These are phyloP conservation scores for Vigna reflexopilosa DNA, from an alignment of 306 rosid genomes.

Conservation along the genomic window DNA sequence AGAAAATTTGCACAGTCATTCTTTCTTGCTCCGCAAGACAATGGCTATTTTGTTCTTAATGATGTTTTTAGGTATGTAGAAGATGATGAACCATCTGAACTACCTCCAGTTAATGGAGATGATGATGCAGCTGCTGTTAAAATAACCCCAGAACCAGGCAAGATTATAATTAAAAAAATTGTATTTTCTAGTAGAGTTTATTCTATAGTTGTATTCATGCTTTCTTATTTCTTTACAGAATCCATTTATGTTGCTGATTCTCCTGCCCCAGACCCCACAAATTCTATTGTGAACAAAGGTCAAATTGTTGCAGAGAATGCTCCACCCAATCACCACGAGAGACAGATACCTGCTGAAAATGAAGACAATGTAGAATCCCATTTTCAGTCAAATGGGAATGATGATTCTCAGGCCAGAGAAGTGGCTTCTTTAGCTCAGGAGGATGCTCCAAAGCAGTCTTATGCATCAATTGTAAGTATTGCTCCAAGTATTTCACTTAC, in stretches of 20 bases:
- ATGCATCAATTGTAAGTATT: constrained; percentile 78
- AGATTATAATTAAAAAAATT: constrained; percentile 23
- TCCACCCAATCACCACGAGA: constrained; percentile 52
- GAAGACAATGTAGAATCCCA: constrained; percentile 51
- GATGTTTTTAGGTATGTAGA: constrained; percentile 81
- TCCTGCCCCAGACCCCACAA: constrained; percentile 53
- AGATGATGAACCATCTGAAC: constrained; percentile 54
- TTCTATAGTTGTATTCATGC: constrained; percentile 35
- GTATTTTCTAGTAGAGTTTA: constrained; percentile 4
- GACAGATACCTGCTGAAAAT: constrained; percentile 47
- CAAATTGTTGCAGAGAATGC: constrained; percentile 51
- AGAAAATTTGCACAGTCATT: constrained; percentile 77
- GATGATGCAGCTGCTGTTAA: constrained; percentile 45
- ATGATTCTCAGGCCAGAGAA: constrained; percentile 52
- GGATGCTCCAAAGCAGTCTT: constrained; percentile 73
- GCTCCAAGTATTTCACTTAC: constrained; percentile 29
- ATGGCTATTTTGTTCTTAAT: constrained; percentile 75
- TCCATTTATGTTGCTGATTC: constrained; percentile 56
- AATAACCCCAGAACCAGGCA: constrained; percentile 61
- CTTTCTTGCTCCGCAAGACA: constrained; percentile 88
- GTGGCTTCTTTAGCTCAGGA: constrained; percentile 52
- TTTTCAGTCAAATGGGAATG: constrained; percentile 60
- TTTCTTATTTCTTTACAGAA: constrained; percentile 49
- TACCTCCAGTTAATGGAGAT: constrained; percentile 51
- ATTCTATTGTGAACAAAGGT: constrained; percentile 48